phyloP scores from a whole-genome alignment of 1,284 basidiomycete genomes.

The Tausonia pullulans region DNA sequence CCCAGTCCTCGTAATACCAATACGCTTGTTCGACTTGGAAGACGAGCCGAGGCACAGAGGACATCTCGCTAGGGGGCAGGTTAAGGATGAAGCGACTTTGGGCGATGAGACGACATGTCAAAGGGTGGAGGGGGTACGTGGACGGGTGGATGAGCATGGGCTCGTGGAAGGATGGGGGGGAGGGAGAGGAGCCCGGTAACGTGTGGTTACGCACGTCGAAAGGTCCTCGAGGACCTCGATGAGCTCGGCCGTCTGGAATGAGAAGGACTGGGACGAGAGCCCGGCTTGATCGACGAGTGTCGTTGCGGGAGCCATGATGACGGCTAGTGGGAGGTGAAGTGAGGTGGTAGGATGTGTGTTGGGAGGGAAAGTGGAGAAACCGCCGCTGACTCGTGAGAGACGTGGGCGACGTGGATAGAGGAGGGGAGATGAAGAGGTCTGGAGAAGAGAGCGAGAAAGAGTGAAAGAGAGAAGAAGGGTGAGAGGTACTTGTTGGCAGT shows the following conservation, averaged over 20 bases:
- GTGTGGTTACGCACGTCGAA: conserved; percentile 50
- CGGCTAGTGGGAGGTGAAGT: not conserved
- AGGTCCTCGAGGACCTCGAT: conserved; percentile 70
- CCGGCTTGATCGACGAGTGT: too few relatives aligned
- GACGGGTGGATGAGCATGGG: not conserved
- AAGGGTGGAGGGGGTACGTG: not conserved
- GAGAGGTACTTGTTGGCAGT: too few relatives aligned
- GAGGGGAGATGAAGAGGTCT: too few relatives aligned
- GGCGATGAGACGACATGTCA: not conserved
- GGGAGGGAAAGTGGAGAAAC: too few relatives aligned
- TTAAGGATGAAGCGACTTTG: conserved; percentile 92
- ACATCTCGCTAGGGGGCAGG: conserved; percentile 84
- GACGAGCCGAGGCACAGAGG: conserved; percentile 83
- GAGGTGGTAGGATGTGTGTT: too few relatives aligned
- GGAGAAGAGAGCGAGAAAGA: too few relatives aligned
- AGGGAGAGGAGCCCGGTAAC: conserved; percentile 15
- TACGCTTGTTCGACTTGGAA: conserved; percentile 99
- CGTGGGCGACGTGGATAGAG: too few relatives aligned
- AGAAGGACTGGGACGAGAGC: not conserved
- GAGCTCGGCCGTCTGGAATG: conserved; percentile 23
- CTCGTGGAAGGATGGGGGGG: conserved; percentile 16
- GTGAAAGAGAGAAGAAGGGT: too few relatives aligned
- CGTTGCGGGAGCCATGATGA: too few relatives aligned
- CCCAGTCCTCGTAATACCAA: conserved; percentile 99
- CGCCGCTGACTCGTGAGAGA: too few relatives aligned